Base-by-base conservation (phyloP, 2,329 filamentous ascomycete species). In the Nemania sp. region DNA sequence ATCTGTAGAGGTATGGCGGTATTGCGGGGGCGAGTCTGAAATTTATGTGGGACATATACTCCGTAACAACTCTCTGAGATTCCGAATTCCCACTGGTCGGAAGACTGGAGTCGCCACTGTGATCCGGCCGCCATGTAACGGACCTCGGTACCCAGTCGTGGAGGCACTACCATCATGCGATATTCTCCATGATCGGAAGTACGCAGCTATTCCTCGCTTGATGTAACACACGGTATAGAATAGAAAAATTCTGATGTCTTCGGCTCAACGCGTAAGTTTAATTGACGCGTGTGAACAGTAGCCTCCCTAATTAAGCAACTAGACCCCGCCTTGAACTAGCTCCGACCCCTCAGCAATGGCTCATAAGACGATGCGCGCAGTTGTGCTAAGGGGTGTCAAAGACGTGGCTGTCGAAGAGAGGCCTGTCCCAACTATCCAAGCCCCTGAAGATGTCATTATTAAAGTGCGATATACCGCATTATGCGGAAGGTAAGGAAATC, bases 391-490 rank as follows among this genome's bases (percentile, higher is more conserved):
- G 24, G 68, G 68, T 6, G 55, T 69, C 1, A 60, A 27, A 29
- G 41, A 68, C 2, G 68, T 70, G 2, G 62, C 59, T 0, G 38
- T 70, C 3, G 68, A 70, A 45, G 45, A 68, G 45, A 55, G 68
- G 22, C 68, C 66, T 15, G n/a, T 68, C 18, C 68, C 68, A 13
- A 54, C n/a, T 1, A 68, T 70, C 15, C 68, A 66, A 38, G 66
- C 66, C 27, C 55, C 68, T 1, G 26, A 18, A n/a, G 68, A 70
- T 35, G 61, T 70, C 20, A 59, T 68, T n/a, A 15, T 70, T 26
- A 68, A 69, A 13, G 68, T 70, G 57, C 54, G 56, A 41, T 70
- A 70, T 57, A 70, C 68, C 5, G 68, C 68, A 15, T 29, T 70
- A 52, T 70, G 68, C 20, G 68, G 68, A 53, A 70, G 68, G 68